Percentiles rank a stretch among this genome's conserved stretches.
Conservation (phyloP, 1,284 basidiomycete species). For the Hymenochaete sp. region DNA sequence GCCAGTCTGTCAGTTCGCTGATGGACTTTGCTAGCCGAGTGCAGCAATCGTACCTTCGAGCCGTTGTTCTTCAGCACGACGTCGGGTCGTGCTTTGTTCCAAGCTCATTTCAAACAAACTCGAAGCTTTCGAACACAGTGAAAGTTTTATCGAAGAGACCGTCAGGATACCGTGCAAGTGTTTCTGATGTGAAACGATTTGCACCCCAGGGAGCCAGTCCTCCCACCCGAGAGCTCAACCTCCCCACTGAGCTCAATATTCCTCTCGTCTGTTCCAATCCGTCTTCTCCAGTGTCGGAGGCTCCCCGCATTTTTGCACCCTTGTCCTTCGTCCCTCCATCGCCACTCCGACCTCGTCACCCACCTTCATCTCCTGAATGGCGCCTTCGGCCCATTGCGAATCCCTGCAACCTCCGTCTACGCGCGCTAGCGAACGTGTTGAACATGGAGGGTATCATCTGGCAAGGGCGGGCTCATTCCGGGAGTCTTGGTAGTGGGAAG, state of each 20-base stretch:
- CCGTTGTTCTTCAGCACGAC: slow-evolving; percentile 14
- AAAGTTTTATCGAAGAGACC: slow-evolving; percentile 26
- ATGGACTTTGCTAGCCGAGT: slow-evolving; percentile 16
- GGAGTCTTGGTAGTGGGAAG: slow-evolving; percentile 40
- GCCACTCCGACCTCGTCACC: slow-evolving; percentile 28
- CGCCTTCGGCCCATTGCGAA: slow-evolving; percentile 48
- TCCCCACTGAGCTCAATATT: slow-evolving; percentile 15
- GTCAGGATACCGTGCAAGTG: slow-evolving; percentile 38
- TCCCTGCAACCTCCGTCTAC: slow-evolving; percentile 46
- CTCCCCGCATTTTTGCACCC: slow-evolving; percentile 11
- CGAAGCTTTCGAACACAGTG: background rate
- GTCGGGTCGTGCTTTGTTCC: too few species aligned
- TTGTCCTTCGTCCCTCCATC: slow-evolving; percentile 26
- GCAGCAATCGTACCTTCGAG: slow-evolving; percentile 16
- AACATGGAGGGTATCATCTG: slow-evolving; percentile 33
- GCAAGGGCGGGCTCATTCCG: slow-evolving; percentile 39
- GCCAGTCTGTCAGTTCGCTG: slow-evolving; percentile 12
- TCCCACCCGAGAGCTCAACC: slow-evolving; percentile 15
- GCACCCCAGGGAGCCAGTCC: slow-evolving; percentile 16
- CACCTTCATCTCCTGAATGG: slow-evolving; percentile 25
- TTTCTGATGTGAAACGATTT: slow-evolving; percentile 31
- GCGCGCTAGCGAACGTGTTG: slow-evolving; percentile 47
- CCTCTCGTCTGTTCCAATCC: slow-evolving; percentile 1
- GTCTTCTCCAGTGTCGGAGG: background rate
- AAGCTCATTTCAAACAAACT: too few species aligned